Conservation (phyloP, 2,329 filamentous ascomycete genomes). For the Colletotrichum lindemuthianum region DNA sequence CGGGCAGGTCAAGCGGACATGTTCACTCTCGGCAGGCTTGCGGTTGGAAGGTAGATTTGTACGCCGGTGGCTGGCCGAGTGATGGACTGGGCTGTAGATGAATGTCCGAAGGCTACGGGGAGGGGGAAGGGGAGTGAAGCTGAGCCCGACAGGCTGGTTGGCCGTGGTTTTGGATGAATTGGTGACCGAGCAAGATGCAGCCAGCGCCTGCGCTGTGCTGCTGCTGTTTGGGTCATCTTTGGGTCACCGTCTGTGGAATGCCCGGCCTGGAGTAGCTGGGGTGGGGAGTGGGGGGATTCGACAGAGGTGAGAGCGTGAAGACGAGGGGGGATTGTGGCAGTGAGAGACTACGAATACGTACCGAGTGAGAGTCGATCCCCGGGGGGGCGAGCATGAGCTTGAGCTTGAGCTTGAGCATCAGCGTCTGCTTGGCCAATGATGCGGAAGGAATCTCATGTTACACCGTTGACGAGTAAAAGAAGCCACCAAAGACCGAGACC, state of each 20-base stretch:
- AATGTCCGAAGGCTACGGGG: no score
- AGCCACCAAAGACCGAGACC: not conserved
- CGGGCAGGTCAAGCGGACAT: no score
- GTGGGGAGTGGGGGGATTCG: conserved; percentile 1
- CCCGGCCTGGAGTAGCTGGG: not conserved
- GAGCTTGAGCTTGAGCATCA: no score
- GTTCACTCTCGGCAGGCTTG: no score
- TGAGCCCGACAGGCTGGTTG: conserved; percentile 1
- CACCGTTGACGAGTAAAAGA: not conserved
- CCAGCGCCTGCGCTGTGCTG: not conserved
- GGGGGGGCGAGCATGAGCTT: no score
- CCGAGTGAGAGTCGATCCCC: not conserved
- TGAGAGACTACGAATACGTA: conserved; percentile 11
- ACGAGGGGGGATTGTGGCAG: not conserved
- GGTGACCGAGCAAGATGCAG: conserved; percentile 10
- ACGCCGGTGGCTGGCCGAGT: not conserved
- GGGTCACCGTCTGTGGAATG: no score
- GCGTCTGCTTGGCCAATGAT: no score
- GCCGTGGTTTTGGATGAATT: conserved; percentile 10
- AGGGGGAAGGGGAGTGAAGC: no score
- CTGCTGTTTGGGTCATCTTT: no score
- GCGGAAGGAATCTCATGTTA: no score
- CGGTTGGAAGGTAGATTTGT: no score
- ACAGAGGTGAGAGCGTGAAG: conserved; percentile 1
- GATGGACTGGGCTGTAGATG: conserved; percentile 1